Percentiles rank a stretch among this genome's conserved stretches.
Evolutionary conservation across 202 grass and related monocot genomes (phyloP).

Genomic region (Brachypodium distachyon): DNA sequence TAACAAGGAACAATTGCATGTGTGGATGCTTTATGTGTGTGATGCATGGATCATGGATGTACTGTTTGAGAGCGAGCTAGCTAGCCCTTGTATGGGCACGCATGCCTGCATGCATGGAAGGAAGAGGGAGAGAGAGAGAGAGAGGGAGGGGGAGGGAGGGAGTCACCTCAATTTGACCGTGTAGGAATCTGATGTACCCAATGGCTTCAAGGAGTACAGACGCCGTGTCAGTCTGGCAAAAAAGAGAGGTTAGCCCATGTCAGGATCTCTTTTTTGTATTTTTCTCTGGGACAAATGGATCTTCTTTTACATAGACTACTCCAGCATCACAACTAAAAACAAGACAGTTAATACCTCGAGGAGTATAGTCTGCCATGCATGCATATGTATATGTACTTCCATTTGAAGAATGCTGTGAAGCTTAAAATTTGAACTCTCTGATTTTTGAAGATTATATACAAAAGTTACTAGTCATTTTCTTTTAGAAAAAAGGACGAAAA

Average conservation of each 20-base stretch:
- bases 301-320: slow-evolving; percentile 8
- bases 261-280: slow-evolving; percentile 39
- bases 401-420: not conserved
- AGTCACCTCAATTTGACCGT: slow-evolving; percentile 92
- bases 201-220: slow-evolving; percentile 99
- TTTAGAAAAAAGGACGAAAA: too few species aligned
- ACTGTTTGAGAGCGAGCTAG: not conserved
- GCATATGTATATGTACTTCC: not conserved
- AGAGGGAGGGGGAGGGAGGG: not conserved
- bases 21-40: slow-evolving; percentile 1
- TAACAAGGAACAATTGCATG: slow-evolving; percentile 19
- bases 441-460: too few species aligned
- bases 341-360: not conserved
- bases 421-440: too few species aligned
- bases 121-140: not conserved
- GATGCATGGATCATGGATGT: slow-evolving; percentile 7
- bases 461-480: too few species aligned
- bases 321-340: not conserved
- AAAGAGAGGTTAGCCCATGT: slow-evolving; percentile 49
- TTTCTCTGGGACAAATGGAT: slow-evolving; percentile 24
- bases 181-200: slow-evolving; percentile 99
- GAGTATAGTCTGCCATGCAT: too few species aligned
- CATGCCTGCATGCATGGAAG: slow-evolving; percentile 6
- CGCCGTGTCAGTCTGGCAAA: slow-evolving; percentile 95
- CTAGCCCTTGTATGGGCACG: slow-evolving; percentile 21